phyloP scores from a whole-genome alignment of 129 eudicot genomes.

The Flaveria ramosissima region DNA sequence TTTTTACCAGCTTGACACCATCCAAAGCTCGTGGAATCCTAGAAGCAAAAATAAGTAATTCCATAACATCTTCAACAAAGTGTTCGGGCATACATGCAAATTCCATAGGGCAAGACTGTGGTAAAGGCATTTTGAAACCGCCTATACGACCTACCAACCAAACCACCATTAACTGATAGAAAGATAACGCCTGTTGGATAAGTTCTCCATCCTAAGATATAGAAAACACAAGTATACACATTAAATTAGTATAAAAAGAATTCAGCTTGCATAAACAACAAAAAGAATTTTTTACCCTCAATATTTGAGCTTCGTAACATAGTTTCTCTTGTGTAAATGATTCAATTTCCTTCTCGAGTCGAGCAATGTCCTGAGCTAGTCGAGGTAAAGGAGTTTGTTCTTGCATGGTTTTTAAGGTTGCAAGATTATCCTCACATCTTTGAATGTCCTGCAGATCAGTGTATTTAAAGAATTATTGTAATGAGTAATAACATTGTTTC shows the following conservation, averaged over 20 bases:
- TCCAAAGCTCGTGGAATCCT: conserved; percentile 93
- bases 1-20: conserved; percentile 73
- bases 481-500: not conserved
- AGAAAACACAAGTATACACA: not conserved
- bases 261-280: not conserved
- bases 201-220: conserved; percentile 69
- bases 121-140: conserved; percentile 92
- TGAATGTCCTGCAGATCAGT: conserved; percentile 67
- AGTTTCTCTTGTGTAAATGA: conserved; percentile 72
- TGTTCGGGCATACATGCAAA: conserved; percentile 97
- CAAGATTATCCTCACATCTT: conserved; percentile 78
- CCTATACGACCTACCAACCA: conserved; percentile 86
- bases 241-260: not conserved
- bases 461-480: not conserved
- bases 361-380: conserved; percentile 68
- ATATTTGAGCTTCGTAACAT: conserved; percentile 94
- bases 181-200: conserved; percentile 81
- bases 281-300: conserved; percentile 56
- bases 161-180: conserved; percentile 87
- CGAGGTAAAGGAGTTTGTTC: conserved; percentile 80
- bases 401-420: conserved; percentile 74
- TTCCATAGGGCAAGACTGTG: conserved; percentile 75
- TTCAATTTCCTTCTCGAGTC: conserved; percentile 85
- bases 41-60: conserved; percentile 90
- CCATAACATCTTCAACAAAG: conserved; percentile 94